phyloP scores from a whole-genome alignment of 73 alveolate genomes.

The Effrenium voratum region DNA sequence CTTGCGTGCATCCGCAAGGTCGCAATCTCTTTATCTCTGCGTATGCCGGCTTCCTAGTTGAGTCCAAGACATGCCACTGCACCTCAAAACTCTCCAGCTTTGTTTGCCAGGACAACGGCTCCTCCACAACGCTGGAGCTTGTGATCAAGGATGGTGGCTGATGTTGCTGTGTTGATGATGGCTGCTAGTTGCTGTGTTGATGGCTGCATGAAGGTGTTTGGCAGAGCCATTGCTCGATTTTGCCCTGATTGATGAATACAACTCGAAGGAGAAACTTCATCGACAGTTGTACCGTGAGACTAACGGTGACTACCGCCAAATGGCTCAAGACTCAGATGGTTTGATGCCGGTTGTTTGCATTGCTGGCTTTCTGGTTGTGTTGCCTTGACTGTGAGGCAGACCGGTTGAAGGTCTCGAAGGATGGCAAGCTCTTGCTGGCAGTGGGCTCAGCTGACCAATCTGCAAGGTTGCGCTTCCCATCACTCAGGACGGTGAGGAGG shows the following conservation, averaged over 20 bases:
- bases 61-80: neutral
- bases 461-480: neutral
- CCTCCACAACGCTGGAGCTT: slow-evolving; percentile 66
- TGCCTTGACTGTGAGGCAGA: slow-evolving; percentile 21
- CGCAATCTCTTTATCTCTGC: slow-evolving; percentile 68
- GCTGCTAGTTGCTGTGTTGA: neutral
- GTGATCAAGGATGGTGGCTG: slow-evolving; percentile 37
- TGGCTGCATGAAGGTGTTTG: too few species aligned
- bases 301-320: slow-evolving; percentile 88
- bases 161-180: neutral
- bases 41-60: neutral
- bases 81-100: neutral
- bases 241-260: neutral
- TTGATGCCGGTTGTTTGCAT: neutral
- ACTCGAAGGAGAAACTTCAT: slow-evolving; percentile 55
- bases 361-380: neutral
- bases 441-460: neutral
- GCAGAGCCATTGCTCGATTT: neutral
- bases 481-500: slow-evolving; percentile 55
- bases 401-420: slow-evolving; percentile 65
- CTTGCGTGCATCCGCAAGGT: neutral
- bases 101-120: slow-evolving; percentile 17
- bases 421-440: slow-evolving; percentile 76
- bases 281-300: slow-evolving; percentile 92
- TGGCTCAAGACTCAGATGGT: neutral